phyloP scores from a whole-genome alignment of 2,329 filamentous ascomycete genomes.

The Penicillium sp. region DNA sequence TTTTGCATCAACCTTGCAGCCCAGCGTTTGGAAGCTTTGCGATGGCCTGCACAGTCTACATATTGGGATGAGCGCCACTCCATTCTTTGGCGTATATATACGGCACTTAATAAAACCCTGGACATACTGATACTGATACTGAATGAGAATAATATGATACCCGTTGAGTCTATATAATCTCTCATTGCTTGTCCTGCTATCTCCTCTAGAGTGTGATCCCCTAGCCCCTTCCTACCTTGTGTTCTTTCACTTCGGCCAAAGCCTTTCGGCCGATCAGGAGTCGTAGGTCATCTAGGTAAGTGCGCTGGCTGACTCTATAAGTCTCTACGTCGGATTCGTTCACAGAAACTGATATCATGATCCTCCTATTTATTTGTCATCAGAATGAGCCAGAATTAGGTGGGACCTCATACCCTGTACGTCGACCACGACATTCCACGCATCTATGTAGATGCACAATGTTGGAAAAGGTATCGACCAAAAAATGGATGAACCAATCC shows the following conservation, averaged over 20 bases:
- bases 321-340: neutral
- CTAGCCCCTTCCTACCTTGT: constrained; percentile 29
- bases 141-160: neutral
- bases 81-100: constrained; percentile 2
- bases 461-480: constrained; percentile 52
- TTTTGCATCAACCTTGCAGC: neutral
- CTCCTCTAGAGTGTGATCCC: neutral
- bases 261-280: constrained; percentile 3
- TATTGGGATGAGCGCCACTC: constrained; percentile 5
- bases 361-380: neutral
- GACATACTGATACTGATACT: constrained; percentile 4
- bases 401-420: constrained; percentile 37
- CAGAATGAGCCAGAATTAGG: constrained; percentile 1
- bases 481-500: constrained; percentile 52
- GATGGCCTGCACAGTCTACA: neutral
- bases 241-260: constrained; percentile 27
- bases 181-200: too few relatives aligned
- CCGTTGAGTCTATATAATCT: neutral
- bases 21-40: neutral
- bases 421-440: constrained; percentile 45
- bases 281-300: neutral
- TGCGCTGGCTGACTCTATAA: neutral
- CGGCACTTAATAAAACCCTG: constrained; percentile 9
- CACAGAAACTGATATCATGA: neutral
- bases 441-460: constrained; percentile 57